phyloP scores from a whole-genome alignment of 768 basidiomycete genomes.

The Lentinula sp. region DNA sequence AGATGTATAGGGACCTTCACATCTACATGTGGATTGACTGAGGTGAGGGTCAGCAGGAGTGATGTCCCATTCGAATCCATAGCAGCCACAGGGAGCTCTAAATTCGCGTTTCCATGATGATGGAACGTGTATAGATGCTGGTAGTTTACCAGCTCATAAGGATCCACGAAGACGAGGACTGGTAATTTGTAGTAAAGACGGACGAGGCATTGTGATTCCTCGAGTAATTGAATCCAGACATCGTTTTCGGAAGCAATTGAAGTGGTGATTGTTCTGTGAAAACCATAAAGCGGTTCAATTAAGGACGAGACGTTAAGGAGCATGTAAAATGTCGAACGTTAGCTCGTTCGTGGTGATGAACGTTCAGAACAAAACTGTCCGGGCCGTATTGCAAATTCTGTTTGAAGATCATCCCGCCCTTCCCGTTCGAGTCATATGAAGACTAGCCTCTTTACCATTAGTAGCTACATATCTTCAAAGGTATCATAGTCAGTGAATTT shows the following conservation, averaged over 20 bases:
- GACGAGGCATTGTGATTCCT: constrained; percentile 23
- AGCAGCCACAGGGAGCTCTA: constrained; percentile 41
- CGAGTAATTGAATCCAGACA: background rate
- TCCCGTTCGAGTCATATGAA: background rate
- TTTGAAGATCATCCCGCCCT: background rate
- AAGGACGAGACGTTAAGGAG: background rate
- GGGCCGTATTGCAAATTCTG: background rate
- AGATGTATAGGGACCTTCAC: constrained; percentile 36
- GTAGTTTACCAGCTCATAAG: constrained; percentile 38
- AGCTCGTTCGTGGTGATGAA: background rate
- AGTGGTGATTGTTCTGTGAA: background rate
- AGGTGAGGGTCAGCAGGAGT: constrained; percentile 20
- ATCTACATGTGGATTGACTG: constrained; percentile 10
- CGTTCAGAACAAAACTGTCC: background rate
- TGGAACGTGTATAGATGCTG: constrained; percentile 29
- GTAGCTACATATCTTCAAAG: too few species aligned
- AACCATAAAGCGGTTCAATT: background rate
- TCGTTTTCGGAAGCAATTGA: background rate
- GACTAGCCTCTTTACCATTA: too few species aligned
- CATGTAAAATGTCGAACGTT: background rate
- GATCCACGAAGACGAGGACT: constrained; percentile 39
- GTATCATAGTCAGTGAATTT: too few species aligned
- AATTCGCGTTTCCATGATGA: constrained; percentile 35
- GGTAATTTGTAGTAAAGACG: constrained; percentile 36
- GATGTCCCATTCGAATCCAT: constrained; percentile 18